Evolutionary conservation across 306 rosid species (phyloP).

Genomic region (Prosopis cineraria): DNA sequence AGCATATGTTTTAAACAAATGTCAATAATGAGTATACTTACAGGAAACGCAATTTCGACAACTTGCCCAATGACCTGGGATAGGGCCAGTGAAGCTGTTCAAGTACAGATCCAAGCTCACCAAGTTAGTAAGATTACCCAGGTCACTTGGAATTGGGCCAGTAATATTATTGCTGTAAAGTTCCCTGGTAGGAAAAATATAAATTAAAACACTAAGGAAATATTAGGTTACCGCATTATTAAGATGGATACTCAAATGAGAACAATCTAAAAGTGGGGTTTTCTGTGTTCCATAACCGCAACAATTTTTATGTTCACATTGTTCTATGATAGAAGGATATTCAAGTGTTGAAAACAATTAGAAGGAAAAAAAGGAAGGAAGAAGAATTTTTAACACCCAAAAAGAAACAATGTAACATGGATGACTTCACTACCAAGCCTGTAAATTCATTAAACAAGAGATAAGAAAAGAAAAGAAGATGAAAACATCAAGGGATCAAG

Average conservation of each 20-base stretch:
- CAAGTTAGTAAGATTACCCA: conserved; percentile 97
- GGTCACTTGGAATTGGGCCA: conserved; percentile 88
- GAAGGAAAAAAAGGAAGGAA: neutral
- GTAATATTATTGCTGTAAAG: conserved; percentile 96
- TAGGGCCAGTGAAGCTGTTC: conserved; percentile 80
- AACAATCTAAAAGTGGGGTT: neutral
- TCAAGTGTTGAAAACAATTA: neutral
- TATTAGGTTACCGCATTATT: neutral
- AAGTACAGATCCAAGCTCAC: conserved; percentile 99
- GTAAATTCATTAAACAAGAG: neutral
- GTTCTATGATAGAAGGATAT: neutral
- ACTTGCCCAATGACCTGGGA: conserved; percentile 94
- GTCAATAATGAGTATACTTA: conserved; percentile 51
- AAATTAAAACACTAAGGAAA: neutral
- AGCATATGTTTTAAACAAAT: neutral
- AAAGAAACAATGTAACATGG: neutral
- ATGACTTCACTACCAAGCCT: conserved; percentile 12
- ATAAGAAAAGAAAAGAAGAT: conserved; percentile 16
- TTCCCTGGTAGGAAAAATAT: conserved; percentile 58
- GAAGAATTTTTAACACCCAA: neutral
- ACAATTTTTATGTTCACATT: neutral
- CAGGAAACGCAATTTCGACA: conserved; percentile 96
- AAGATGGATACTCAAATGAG: neutral
- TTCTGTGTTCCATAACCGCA: neutral
- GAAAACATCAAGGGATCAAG: conserved; percentile 23